Conservation (phyloP, 1,284 basidiomycete species). For the Melampsora americana region DNA sequence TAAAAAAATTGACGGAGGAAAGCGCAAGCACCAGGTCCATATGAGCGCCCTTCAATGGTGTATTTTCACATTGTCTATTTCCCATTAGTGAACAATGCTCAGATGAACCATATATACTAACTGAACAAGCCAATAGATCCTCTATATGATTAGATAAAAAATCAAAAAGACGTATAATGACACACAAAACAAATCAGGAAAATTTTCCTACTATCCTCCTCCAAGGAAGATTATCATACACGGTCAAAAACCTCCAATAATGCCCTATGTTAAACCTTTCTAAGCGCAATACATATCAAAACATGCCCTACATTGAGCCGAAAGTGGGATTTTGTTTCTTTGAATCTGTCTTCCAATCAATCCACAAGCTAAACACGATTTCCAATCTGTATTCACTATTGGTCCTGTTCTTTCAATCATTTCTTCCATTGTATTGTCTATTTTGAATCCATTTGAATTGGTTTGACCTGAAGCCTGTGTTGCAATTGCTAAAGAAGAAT, state of each 20-base stretch:
- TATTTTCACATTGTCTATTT: too few relatives aligned
- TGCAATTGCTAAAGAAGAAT: conserved; percentile 19
- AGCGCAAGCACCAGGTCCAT: too few relatives aligned
- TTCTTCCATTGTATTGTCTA: neutral
- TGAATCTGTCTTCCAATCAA: conserved; percentile 31
- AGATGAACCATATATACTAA: too few relatives aligned
- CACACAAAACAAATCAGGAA: neutral
- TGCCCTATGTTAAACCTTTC: neutral
- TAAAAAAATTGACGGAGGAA: too few relatives aligned
- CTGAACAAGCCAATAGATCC: neutral
- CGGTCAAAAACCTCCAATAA: neutral
- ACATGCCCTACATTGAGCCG: conserved; percentile 32
- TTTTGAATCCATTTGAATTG: conserved; percentile 1
- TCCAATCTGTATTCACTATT: conserved; percentile 13
- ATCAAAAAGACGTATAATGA: neutral
- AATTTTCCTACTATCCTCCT: neutral
- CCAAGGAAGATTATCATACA: too few relatives aligned
- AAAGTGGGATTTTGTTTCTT: neutral
- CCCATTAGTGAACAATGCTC: too few relatives aligned
- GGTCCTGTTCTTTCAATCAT: conserved; percentile 23
- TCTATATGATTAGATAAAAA: too few relatives aligned
- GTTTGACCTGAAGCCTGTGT: conserved; percentile 10
- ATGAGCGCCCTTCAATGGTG: too few relatives aligned
- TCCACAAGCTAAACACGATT: conserved; percentile 29
- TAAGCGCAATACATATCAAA: conserved; percentile 35